Evolutionary conservation across 805 yeast species (phyloP), one percentile per base, ranked within the genome.

Genomic region (Candida hispaniensis): DNA sequence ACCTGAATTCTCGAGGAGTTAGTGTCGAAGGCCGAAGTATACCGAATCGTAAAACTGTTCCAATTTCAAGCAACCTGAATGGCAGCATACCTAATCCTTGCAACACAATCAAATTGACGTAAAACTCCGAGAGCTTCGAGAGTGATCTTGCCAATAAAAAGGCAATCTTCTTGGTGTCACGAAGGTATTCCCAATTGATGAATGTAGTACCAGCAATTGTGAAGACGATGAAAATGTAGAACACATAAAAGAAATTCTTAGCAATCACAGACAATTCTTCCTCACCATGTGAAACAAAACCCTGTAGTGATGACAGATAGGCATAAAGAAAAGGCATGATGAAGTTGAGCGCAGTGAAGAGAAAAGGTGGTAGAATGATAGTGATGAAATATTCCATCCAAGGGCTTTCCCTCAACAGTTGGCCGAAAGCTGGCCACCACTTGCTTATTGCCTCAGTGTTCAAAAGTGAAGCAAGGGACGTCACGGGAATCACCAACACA

Each of bases 161-260:
- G 0, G 97, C 97, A 39, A 88, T 69, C 52, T 80, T 75, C 1
- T 93, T 79, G 1, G 96, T 83, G 50, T 91, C 97, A 52, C 82
- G 79, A 34, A 86, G 62, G 43, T 74, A 73, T 26, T 79, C 76
- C 81, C 82, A 75, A 44, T 73, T 73, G 46, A 74, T 73, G 5
- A 91, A 75, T 1, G 91, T 88, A 1, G 95, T 82, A 44, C 95
- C 94, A 6, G 93, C 93, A 49, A 86, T 69, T 1, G 97, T 88
- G 61, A 91, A 91, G 16, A 88, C 94, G 51, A 88, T 63, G 52
- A 88, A 91, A 68, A 91, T 66, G 56, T 88, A 88, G 59, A 91
- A 91, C 21, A 86, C 79, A 56, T 85, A 91, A 54, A 91, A 86
- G 59, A 86, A 88, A 61, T 91, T 91, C 58, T 88, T 88, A 16